phyloP scores from a whole-genome alignment of 1,284 basidiomycete species.

The Cronartium ribicola region DNA sequence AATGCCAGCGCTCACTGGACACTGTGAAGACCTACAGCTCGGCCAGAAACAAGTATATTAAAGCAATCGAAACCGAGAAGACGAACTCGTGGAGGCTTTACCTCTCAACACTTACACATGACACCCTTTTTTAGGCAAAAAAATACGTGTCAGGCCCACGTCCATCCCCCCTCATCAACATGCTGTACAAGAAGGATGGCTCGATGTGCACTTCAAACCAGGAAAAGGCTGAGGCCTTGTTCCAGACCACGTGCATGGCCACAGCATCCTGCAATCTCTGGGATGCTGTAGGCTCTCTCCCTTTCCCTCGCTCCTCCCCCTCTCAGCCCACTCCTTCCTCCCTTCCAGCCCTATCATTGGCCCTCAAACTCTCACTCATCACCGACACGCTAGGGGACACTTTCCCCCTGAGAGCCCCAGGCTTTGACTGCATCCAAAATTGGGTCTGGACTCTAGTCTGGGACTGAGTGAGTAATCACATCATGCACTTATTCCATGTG shows the following conservation, averaged over 20 bases:
- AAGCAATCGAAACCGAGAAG: neutral
- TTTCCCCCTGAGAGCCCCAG: neutral
- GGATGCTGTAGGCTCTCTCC: neutral
- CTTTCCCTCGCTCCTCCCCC: neutral
- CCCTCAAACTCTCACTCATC: neutral
- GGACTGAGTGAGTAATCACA: neutral
- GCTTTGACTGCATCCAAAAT: slow-evolving; percentile 3
- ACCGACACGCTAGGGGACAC: neutral
- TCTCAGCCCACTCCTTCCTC: neutral
- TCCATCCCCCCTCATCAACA: neutral
- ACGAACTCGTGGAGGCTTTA: neutral
- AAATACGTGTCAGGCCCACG: neutral
- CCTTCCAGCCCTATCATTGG: neutral
- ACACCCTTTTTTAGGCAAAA: neutral
- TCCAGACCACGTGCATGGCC: neutral
- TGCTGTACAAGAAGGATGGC: neutral
- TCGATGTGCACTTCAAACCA: neutral
- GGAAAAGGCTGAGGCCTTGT: neutral
- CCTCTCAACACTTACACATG: neutral
- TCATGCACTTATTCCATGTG: neutral
- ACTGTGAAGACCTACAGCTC: neutral
- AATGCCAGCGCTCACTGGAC: neutral
- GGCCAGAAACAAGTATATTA: neutral
- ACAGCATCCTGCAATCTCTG: neutral
- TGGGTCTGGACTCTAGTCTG: neutral